Evolutionary conservation across 305 asterid genomes (phyloP).

Genomic region (Fraxinus baroniana): DNA sequence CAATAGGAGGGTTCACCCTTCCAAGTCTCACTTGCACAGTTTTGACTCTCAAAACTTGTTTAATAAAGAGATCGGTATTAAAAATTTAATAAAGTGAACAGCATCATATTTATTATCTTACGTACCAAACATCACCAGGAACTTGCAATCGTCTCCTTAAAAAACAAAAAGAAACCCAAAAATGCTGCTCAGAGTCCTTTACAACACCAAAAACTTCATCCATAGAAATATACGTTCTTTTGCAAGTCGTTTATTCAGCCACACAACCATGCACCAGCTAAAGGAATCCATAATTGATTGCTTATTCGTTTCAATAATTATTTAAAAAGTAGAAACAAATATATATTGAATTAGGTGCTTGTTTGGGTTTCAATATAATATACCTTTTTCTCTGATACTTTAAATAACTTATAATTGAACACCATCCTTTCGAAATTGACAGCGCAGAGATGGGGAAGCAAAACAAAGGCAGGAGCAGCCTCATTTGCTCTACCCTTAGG

Average conservation of each 20-base stretch:
- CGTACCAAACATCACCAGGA: not conserved
- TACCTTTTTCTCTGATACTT: slow-evolving; percentile 22
- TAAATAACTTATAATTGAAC: slow-evolving; percentile 4
- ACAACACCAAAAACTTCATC: not conserved
- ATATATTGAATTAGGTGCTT: slow-evolving; percentile 29
- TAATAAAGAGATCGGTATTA: not conserved
- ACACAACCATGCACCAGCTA: not conserved
- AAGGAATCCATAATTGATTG: not conserved
- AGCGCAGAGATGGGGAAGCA: slow-evolving; percentile 33
- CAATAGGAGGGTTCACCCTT: not conserved
- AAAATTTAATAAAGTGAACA: not conserved
- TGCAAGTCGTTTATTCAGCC: not conserved
- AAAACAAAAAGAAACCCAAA: not conserved
- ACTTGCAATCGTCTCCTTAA: not conserved
- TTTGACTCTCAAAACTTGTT: not conserved
- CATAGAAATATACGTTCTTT: not conserved
- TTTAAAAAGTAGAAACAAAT: slow-evolving; percentile 20
- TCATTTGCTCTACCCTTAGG: slow-evolving; percentile 5
- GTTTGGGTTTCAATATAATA: not conserved
- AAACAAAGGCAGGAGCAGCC: slow-evolving; percentile 37
- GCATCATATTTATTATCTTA: not conserved
- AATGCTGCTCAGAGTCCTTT: not conserved
- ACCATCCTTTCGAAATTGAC: slow-evolving; percentile 19
- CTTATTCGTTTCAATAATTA: slow-evolving; percentile 28
- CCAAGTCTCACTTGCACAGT: not conserved